These are phyloP conservation scores for Leucosporidium scottii DNA, from an alignment of 768 basidiomycete species.

Conservation along the genomic window DNA sequence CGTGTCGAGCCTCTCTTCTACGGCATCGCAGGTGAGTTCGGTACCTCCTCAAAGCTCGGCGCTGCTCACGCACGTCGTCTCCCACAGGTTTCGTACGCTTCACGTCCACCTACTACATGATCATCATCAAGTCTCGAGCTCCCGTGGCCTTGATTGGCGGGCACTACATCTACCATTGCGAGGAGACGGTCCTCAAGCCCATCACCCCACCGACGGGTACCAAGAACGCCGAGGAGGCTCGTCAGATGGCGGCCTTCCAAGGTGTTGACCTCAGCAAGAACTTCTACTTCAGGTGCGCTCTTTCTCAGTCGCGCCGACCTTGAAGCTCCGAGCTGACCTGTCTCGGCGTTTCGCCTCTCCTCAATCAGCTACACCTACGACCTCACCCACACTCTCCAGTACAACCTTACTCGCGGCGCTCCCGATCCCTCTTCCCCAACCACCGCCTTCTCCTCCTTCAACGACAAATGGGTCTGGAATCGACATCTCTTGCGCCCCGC, in stretches of 20 bases:
- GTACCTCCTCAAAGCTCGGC: not conserved
- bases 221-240: constrained; percentile 26
- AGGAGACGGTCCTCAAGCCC: constrained; percentile 75
- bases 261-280: constrained; percentile 98
- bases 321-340: not conserved
- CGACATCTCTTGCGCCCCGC: constrained; percentile 70
- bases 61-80: not conserved
- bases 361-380: constrained; percentile 84
- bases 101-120: constrained; percentile 93
- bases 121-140: constrained; percentile 79
- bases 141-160: constrained; percentile 90
- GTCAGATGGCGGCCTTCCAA: constrained; percentile 82
- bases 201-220: constrained; percentile 41
- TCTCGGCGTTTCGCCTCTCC: not conserved
- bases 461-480: constrained; percentile 92
- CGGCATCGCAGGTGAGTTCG: constrained; percentile 63
- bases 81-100: constrained; percentile 77
- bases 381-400: constrained; percentile 88
- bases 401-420: constrained; percentile 54
- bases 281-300: constrained; percentile 83
- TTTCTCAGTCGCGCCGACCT: not conserved
- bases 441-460: constrained; percentile 47
- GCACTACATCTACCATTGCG: constrained; percentile 93
- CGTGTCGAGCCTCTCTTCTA: constrained; percentile 65
- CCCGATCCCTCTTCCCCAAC: not conserved